Base-by-base conservation (phyloP, 768 basidiomycete genomes). In the Tubosaeta sp. region DNA sequence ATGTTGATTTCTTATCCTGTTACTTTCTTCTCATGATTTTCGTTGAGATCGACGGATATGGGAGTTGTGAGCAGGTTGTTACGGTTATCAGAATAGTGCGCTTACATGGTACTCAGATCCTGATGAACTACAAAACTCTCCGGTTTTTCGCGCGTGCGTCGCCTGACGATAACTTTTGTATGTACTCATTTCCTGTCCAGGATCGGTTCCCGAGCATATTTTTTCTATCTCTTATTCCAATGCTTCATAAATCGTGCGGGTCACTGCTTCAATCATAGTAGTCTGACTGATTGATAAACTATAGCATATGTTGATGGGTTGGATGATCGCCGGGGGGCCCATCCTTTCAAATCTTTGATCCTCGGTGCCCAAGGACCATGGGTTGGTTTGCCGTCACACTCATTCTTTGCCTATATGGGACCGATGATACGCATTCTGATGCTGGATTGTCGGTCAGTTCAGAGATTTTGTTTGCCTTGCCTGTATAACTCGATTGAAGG, bases 201-300 rank as follows among this genome's bases (percentile, higher is more conserved):
- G 8, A 88, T 97, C 48, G 95, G 94, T 6, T 69, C 82, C 1
- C 74, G 88, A 57, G 91, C 86, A 19, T 96, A 94, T 70, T 94
- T 94, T 67, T 94, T 84, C 75, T 99, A 84, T 71, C 74, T 95
- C 19, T 75, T 99, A 1, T 98, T 99, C 75, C 95, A 99, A 59
- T 90, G 89, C 58, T 94, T 94, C 67, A 82, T 88, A 59, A 85
- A 87, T 55, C 80, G 89, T 88, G 59, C 47, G 79, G 46, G 13
- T 25, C 51, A 45, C 51, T 19, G 18, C 44, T 29, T 40, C 50
- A 35, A n/a, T 46, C 18, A n/a, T 52, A 24, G 42, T 25, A 38
- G 14, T 44, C 5, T 4, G 22, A 6, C 12, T 52, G 43, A 36
- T 40, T 51, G 30, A 52, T 42, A 24, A 29, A 11, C 25, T 22